Evolutionary conservation across 306 rosid species (phyloP).

Genomic region (Trichosanthes truncata): DNA sequence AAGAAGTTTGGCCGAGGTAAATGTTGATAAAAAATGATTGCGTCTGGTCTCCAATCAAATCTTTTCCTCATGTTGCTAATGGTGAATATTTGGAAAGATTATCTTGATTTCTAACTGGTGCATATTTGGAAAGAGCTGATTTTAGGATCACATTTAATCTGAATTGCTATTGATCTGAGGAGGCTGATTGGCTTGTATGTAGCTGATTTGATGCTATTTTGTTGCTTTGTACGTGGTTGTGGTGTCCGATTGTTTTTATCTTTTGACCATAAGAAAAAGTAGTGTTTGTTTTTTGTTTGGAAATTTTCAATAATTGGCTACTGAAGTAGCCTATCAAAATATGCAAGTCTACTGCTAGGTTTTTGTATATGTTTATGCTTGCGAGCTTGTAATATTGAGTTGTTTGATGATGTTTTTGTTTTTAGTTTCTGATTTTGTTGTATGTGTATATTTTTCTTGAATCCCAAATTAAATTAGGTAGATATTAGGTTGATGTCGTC

Average conservation of each 20-base stretch:
- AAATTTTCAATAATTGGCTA: neutral
- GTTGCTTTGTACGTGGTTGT: too few species aligned
- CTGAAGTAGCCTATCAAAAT: neutral
- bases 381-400: too few species aligned
- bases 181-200: too few species aligned
- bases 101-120: too few species aligned
- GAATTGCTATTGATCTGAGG: too few species aligned
- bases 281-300: neutral
- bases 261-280: neutral
- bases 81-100: too few species aligned
- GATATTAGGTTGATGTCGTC: neutral
- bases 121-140: too few species aligned
- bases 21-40: neutral
- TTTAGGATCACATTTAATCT: too few species aligned
- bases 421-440: neutral
- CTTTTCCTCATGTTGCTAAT: too few species aligned
- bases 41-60: too few species aligned
- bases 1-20: slow-evolving; percentile 7
- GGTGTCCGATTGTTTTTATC: neutral
- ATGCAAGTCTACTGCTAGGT: neutral
- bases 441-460: neutral
- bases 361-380: neutral
- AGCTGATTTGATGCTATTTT: too few species aligned
- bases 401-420: too few species aligned
- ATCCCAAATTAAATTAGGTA: neutral